Evolutionary conservation across 306 rosid species (phyloP).

Genomic region (Dryas alaskensis): DNA sequence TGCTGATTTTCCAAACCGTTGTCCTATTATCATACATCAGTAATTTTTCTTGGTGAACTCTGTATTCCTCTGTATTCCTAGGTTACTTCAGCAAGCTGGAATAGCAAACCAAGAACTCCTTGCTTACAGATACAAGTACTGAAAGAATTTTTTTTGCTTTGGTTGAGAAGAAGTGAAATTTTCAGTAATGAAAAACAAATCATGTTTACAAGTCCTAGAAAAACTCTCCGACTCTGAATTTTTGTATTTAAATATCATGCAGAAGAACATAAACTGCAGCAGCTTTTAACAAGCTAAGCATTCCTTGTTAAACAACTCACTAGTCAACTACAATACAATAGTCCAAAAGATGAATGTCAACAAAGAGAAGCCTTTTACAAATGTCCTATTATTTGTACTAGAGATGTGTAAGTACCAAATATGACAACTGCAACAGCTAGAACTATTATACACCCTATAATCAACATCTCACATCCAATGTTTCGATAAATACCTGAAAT

Average conservation of each 20-base stretch:
- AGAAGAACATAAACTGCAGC: not conserved
- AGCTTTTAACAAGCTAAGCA: not conserved
- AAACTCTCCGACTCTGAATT: not conserved
- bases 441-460: conserved; percentile 30
- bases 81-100: not conserved
- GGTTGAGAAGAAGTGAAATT: not conserved
- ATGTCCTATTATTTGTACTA: conserved; percentile 37
- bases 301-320: not conserved
- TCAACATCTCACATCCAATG: conserved; percentile 36
- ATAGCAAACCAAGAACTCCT: not conserved
- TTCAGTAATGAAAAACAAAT: not conserved
- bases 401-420: conserved; percentile 53
- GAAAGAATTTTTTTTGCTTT: not conserved
- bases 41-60: not conserved
- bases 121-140: not conserved
- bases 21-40: not conserved
- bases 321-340: not conserved
- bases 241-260: not conserved
- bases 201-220: not conserved
- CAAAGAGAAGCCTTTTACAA: conserved; percentile 12
- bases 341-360: not conserved
- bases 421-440: conserved; percentile 36
- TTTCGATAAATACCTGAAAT: conserved; percentile 42
- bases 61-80: not conserved
- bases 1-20: not conserved